Base-by-base conservation (phyloP, 2,329 filamentous ascomycete genomes). In the Fusarium chuoi region DNA sequence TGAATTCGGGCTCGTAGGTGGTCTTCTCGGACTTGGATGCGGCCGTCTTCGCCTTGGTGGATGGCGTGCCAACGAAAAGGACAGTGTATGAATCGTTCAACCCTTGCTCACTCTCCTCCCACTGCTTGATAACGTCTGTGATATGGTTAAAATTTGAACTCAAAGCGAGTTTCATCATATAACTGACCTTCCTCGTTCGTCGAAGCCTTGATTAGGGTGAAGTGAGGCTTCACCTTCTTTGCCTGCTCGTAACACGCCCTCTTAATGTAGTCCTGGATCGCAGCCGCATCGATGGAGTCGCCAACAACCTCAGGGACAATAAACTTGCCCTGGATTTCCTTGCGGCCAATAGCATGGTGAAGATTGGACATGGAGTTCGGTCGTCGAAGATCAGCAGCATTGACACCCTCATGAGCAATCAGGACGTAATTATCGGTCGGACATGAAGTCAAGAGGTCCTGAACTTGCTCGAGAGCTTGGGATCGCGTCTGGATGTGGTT, bases 361-460 rank as follows among this genome's bases (percentile, higher is more conserved):
- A 90, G 84, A 81, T 87, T 84, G 84, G 87, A 83, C 85, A 88
- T 79, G 86, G 89, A 75, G 79, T 82, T 83, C 80, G 76, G 78
- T 66, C 85, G 83, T 74, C 84, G 83, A 77, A 96, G 91, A 81
- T 97, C 94, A 71, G 87, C 85, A 46, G 90, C 88, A 75, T 91
- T 90, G 64, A 95, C 87, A 75, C 93, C 92, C 17, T 93, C 91
- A 80, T 98, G 94, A 36, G 90, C 89, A 70, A 97, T 88, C 74
- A 98, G 82, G 65, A 97, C 85, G 83, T 98, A 98, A 76, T 89
- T 89, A 57, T 91, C 87, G 26, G 93, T 94, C 5, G 92, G 92
- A 82, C 94, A 97, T 61, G 84, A 82, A 44, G 86, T 85, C 33
- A 97, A 88, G 57, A 91, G 79, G n/a, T 83, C 74, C 69, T 86